Conservation (phyloP, 2,329 filamentous ascomycete species). For the Dichotomopilus funicola region DNA sequence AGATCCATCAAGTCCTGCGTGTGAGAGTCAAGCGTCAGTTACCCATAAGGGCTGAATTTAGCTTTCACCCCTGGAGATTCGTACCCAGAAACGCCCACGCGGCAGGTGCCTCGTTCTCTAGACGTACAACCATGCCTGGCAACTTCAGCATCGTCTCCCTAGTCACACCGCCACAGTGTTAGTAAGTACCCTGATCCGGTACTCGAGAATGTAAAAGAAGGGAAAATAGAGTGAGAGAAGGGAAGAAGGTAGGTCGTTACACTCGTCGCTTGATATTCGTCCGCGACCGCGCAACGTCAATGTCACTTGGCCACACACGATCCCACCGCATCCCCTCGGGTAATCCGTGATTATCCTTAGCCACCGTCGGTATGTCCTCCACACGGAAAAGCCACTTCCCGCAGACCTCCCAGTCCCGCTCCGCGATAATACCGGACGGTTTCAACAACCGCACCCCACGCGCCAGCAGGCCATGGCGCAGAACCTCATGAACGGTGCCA, state of each 20-base stretch:
- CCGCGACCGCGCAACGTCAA: constrained; percentile 46
- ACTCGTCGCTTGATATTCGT: constrained; percentile 52
- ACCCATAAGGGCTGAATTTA: not conserved
- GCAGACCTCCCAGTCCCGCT: constrained; percentile 32
- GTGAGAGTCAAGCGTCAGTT: not conserved
- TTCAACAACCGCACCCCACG: constrained; percentile 24
- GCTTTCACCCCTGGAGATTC: not conserved
- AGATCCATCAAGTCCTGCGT: constrained; percentile 22
- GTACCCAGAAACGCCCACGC: constrained; percentile 58
- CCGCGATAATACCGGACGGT: constrained; percentile 12
- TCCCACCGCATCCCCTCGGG: constrained; percentile 51
- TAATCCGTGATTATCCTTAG: constrained; percentile 23
- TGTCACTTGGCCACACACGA: constrained; percentile 44
- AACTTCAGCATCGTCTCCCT: constrained; percentile 37
- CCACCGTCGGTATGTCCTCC: constrained; percentile 30
- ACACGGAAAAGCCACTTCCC: constrained; percentile 55
- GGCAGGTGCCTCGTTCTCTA: constrained; percentile 42
- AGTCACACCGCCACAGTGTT: too few relatives aligned
- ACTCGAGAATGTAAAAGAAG: not conserved
- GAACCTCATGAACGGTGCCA: constrained; percentile 36
- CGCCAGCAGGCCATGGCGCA: constrained; percentile 27
- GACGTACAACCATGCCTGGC: constrained; percentile 42
- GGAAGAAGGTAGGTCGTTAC: constrained; percentile 23
- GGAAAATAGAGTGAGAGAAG: constrained; percentile 19
- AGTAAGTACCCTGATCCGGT: not conserved